A percentile compares a stretch with the other conserved stretches of the same genome.
phyloP scores from a whole-genome alignment of 495 filamentous ascomycete genomes.

The Talaromyces proteolyticus region DNA sequence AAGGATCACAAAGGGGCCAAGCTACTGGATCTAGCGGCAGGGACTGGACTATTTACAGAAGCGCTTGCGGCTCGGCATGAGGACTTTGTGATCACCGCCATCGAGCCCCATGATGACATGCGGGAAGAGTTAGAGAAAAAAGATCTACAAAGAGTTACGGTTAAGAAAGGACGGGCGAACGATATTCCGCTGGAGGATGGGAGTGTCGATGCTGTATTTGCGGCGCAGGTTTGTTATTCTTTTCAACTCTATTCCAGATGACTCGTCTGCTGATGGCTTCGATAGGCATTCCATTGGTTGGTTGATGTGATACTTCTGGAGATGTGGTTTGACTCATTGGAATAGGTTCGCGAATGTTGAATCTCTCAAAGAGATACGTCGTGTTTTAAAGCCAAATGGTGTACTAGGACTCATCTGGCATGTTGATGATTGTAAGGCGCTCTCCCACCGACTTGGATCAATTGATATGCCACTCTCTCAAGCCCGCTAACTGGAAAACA shows the following conservation, averaged over 20 bases:
- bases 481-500: background rate
- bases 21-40: constrained; percentile 58
- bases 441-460: background rate
- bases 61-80: constrained; percentile 45
- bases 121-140: constrained; percentile 48
- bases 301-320: background rate
- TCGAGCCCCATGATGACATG: constrained; percentile 61
- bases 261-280: background rate
- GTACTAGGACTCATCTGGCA: constrained; percentile 61
- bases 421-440: constrained; percentile 52
- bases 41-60: constrained; percentile 64
- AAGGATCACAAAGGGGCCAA: constrained; percentile 17
- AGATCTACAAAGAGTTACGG: constrained; percentile 38
- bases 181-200: constrained; percentile 45
- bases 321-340: background rate
- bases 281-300: constrained; percentile 55
- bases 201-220: constrained; percentile 57
- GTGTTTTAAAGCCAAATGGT: constrained; percentile 45
- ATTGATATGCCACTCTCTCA: constrained; percentile 7
- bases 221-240: constrained; percentile 50
- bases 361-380: constrained; percentile 51
- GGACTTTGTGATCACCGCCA: constrained; percentile 48
- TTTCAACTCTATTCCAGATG: background rate
- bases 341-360: constrained; percentile 54
- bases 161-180: constrained; percentile 47